Evolutionary conservation across 495 filamentous ascomycete genomes (phyloP), one percentile per base, ranked within the genome.

Genomic region (Neurospora sp.): DNA sequence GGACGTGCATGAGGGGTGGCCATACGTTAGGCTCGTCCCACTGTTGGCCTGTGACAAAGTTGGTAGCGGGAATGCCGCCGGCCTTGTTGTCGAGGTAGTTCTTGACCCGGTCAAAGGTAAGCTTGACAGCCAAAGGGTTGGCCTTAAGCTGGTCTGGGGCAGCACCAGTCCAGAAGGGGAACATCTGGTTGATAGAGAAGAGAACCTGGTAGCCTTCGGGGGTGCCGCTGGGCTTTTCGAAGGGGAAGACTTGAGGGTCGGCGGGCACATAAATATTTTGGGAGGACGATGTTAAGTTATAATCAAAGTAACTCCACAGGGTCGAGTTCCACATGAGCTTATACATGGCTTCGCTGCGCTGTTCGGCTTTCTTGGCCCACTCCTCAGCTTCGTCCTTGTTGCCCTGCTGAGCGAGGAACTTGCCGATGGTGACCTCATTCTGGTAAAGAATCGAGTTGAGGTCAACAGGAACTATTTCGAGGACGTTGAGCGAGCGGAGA

Each of bases 21-120:
- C 85, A 86, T n/a, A 86, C 85, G 61, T 82, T 85, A 5, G 85
- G 84, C 71, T 86, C 78, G 75, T 86, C 85, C 85, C 85, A 86
- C 72, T 86, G 85, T 78, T 86, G 85, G 44, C 85, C 83, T 0
- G 85, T 84, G 20, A 70, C 38, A 41, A 81, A 78, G 73, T 84
- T 86, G 31, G 84, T 84, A 10, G 83, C 81, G 7, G 84, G 80
- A 39, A 86, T 81, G 59, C 76, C 83, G 70, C 85, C 85, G 4
- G 75, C 74, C 68, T 82, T 82, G 39, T 76, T 74, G 12, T 81
- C 76, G 39, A 86, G 79, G 37, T 80, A 74, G 71, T 72, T 48
- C 0, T 76, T 74, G 35, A 86, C 80, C 68, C 82, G 81, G 12
- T 75, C 44, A 71, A 76, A 86, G 4, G 78, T 81, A 18, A 77